Conservation (phyloP, 768 basidiomycete genomes). For the Mycena kentingensis region DNA sequence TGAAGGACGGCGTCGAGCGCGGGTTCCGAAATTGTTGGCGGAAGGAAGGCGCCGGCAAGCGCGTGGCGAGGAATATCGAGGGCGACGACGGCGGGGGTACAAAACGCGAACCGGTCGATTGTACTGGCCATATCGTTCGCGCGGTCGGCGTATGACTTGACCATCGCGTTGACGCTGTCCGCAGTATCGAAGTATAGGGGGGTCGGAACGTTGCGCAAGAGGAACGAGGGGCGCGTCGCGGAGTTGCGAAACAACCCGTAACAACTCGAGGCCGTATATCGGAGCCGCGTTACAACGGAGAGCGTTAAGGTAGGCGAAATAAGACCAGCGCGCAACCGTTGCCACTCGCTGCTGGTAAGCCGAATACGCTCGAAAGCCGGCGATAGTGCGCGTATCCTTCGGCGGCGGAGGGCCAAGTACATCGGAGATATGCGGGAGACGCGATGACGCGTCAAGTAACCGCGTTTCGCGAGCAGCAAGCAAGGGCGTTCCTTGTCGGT, state of each 20-base stretch:
- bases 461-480: slow-evolving; percentile 56
- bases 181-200: slow-evolving; percentile 45
- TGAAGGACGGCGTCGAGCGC: slow-evolving; percentile 74
- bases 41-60: slow-evolving; percentile 45
- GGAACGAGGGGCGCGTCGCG: slow-evolving; percentile 52
- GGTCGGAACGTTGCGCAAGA: slow-evolving; percentile 42
- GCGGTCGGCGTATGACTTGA: slow-evolving; percentile 68
- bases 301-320: slow-evolving; percentile 73
- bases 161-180: slow-evolving; percentile 43
- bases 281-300: slow-evolving; percentile 61
- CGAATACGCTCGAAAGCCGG: slow-evolving; percentile 63
- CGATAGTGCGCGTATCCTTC: slow-evolving; percentile 72
- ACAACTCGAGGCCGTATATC: slow-evolving; percentile 48
- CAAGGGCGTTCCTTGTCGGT: slow-evolving; percentile 53
- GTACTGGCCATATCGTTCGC: slow-evolving; percentile 52
- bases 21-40: slow-evolving; percentile 32
- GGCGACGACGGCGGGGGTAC: slow-evolving; percentile 77
- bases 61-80: slow-evolving; percentile 69
- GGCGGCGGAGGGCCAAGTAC: slow-evolving; percentile 66
- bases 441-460: slow-evolving; percentile 59
- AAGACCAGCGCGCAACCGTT: slow-evolving; percentile 62
- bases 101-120: slow-evolving; percentile 76
- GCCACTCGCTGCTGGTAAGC: slow-evolving; percentile 51
- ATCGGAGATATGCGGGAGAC: slow-evolving; percentile 55
- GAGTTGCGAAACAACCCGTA: slow-evolving; percentile 42